Percentiles rank a stretch among this genome's conserved stretches.
Conservation (phyloP, 139 green algal genomes). For the Pycnococcus provasolii region DNA sequence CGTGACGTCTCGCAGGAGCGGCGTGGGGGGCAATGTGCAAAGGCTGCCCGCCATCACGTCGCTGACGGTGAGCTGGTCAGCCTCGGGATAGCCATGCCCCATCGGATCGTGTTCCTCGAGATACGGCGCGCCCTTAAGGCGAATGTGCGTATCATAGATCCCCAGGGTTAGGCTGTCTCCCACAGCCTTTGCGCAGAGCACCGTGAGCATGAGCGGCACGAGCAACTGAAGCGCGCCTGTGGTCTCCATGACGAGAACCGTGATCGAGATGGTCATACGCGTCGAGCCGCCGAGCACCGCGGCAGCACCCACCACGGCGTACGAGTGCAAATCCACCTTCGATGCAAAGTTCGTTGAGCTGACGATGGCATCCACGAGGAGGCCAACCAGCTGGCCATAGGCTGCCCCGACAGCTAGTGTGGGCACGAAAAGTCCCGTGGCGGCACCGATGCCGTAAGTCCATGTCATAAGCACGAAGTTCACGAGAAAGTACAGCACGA, state of each 20-base stretch:
- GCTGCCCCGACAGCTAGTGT: slow-evolving; percentile 48
- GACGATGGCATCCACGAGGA: background rate
- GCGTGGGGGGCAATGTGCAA: slow-evolving; percentile 39
- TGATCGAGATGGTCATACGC: slow-evolving; percentile 63
- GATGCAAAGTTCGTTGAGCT: background rate
- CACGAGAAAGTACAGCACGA: slow-evolving; percentile 39
- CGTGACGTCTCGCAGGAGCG: slow-evolving; percentile 39
- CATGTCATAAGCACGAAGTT: slow-evolving; percentile 43
- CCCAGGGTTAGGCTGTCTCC: slow-evolving; percentile 41
- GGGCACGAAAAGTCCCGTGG: slow-evolving; percentile 62
- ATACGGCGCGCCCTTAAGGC: slow-evolving; percentile 39
- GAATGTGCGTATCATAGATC: slow-evolving; percentile 59
- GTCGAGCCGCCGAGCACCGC: slow-evolving; percentile 51
- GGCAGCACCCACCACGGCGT: slow-evolving; percentile 51
- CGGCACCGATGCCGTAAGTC: slow-evolving; percentile 57
- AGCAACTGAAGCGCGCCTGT: slow-evolving; percentile 48
- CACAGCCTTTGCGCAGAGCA: slow-evolving; percentile 56
- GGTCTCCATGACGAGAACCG: slow-evolving; percentile 70
- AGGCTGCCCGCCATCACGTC: slow-evolving; percentile 47
- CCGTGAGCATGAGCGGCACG: slow-evolving; percentile 52
- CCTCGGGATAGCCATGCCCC: slow-evolving; percentile 14
- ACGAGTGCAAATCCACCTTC: slow-evolving; percentile 37
- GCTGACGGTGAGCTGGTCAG: slow-evolving; percentile 45
- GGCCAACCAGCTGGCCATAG: slow-evolving; percentile 39
- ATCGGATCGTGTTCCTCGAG: slow-evolving; percentile 41